Evolutionary conservation across 169 alveolate species (phyloP).

Genomic region (Plasmodium vivax): DNA sequence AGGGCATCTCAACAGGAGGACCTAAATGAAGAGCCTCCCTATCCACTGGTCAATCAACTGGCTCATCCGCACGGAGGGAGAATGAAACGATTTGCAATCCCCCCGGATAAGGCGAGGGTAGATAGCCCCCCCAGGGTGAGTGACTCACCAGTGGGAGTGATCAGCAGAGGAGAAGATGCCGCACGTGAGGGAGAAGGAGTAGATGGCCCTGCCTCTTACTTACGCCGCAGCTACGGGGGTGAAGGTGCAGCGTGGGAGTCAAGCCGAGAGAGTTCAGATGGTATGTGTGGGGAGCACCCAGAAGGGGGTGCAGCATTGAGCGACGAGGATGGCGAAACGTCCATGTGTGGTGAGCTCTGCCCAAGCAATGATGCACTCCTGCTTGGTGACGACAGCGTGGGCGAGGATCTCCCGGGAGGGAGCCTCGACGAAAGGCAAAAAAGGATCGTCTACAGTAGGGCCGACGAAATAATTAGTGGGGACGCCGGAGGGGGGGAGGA

Average conservation of each 20-base stretch:
- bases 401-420: neutral
- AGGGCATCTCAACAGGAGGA: neutral
- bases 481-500: conserved; percentile 6
- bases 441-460: conserved; percentile 14
- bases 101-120: neutral
- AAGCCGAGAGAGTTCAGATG: neutral
- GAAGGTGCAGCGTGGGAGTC: neutral
- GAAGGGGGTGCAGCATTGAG: neutral
- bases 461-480: conserved; percentile 30
- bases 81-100: neutral
- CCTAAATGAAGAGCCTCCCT: neutral
- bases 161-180: neutral
- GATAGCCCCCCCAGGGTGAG: neutral
- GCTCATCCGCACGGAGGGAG: neutral
- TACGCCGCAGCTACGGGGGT: neutral
- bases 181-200: neutral
- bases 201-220: neutral
- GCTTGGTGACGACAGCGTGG: too few relatives aligned
- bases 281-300: neutral
- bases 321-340: neutral
- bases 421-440: neutral
- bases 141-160: neutral
- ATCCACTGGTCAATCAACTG: neutral
- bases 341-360: neutral
- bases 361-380: too few relatives aligned